Base-by-base conservation (phyloP, 2,329 filamentous ascomycete species). In the Tolypocladium tundrense region DNA sequence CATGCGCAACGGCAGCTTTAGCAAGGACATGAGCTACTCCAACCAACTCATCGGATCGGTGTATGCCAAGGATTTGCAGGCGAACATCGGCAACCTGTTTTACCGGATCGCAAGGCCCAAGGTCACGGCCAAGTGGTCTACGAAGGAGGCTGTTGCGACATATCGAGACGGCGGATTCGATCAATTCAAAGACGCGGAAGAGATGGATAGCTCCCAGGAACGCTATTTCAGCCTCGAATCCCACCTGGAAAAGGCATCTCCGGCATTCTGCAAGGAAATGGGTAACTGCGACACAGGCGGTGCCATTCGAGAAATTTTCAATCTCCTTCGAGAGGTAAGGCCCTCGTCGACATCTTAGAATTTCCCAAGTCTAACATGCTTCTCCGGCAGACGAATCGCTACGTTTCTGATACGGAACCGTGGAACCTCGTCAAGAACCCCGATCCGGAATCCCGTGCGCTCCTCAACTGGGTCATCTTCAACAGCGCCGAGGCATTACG, bases 1-100 rank as follows among this genome's bases (percentile, higher is more conserved):
- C 62, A 83, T 91, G 62, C 83, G 88, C 60, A 87, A 92, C 60
- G 92, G 91, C 48, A 88, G 86, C 27, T 83, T 96, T 40, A 75
- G 76, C 16, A 78, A 89, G 58, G 94, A 99, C 69, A 82, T 90
- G 37, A 86, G 91, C 70, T 99, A 97, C 68, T 87, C 87, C 61
- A 99, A 97, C 69, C 74, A 80, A 16, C 79, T 83, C 59, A 88
- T 99, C 61, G 84, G 88, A 51, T 78, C 83, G 16, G 79, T 85
- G 59, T 97, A 97, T 73, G 88, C 88, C 68, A 94, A 91, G 67
- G 80, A 86, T 37, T 78, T 99, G 35, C 86, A 90, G 68, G 79
- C 81, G 43, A 88, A 88, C 0, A 74, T 97, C 6, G 94, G 94
- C 2, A 97, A 97, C 66, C 75, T 97, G 16, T 75, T 88, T 4